Conservation (phyloP, 192 early-diverging fungal species). For the Gorgonomyces haynaldii region DNA sequence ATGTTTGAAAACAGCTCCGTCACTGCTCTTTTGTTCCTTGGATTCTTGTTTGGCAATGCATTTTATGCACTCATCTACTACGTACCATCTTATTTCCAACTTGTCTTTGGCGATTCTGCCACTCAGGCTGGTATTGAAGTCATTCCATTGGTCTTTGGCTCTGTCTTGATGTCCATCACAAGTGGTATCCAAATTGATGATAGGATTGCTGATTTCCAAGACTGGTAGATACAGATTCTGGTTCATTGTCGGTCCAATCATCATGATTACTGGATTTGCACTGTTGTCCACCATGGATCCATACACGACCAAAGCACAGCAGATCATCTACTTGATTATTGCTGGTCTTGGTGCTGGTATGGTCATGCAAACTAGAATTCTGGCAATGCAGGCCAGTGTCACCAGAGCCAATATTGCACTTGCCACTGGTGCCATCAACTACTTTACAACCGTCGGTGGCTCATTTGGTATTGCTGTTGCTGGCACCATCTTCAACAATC, state of each 20-base stretch:
- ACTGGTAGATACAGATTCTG: slow-evolving; percentile 50
- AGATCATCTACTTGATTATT: slow-evolving; percentile 54
- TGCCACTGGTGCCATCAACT: slow-evolving; percentile 57
- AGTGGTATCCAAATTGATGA: no score
- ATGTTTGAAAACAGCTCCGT: slow-evolving; percentile 47
- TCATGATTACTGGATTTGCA: slow-evolving; percentile 51
- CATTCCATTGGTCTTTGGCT: slow-evolving; percentile 61
- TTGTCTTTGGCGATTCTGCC: slow-evolving; percentile 61
- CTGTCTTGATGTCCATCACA: slow-evolving; percentile 55
- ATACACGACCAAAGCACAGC: slow-evolving; percentile 30
- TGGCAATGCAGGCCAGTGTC: slow-evolving; percentile 63
- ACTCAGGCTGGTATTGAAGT: slow-evolving; percentile 62
- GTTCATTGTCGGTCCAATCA: slow-evolving; percentile 44
- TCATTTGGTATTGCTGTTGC: slow-evolving; percentile 55
- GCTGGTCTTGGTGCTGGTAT: slow-evolving; percentile 65
- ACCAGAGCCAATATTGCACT: slow-evolving; percentile 53
- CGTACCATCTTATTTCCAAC: slow-evolving; percentile 70
- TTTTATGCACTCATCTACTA: slow-evolving; percentile 51
- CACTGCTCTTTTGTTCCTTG: slow-evolving; percentile 11
- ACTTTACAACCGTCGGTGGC: slow-evolving; percentile 51
- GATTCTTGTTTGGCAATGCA: slow-evolving; percentile 28
- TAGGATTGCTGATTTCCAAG: slow-evolving; percentile 42
- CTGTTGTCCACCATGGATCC: slow-evolving; percentile 53
- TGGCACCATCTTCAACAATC: slow-evolving; percentile 57
- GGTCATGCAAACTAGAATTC: slow-evolving; percentile 60